Conservation (phyloP, 1,284 basidiomycete species). For the Cystobasidium sp. region DNA sequence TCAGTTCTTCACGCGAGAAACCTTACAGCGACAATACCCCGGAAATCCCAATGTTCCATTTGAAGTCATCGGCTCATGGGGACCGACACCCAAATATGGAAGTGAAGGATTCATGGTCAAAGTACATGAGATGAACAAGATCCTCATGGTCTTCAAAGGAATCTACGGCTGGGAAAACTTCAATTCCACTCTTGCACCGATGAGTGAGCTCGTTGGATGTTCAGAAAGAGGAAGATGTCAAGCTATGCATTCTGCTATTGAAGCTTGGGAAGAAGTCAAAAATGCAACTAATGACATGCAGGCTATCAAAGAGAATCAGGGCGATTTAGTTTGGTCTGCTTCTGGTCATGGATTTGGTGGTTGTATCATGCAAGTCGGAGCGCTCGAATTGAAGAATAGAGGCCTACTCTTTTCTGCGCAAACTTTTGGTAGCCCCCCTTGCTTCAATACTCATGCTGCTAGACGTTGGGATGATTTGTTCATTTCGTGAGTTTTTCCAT, state of each 20-base stretch:
- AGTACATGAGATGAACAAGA: conserved; percentile 37
- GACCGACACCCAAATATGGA: conserved; percentile 32
- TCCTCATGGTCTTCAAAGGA: conserved; percentile 41
- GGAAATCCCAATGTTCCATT: conserved; percentile 40
- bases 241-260: conserved; percentile 22
- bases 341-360: conserved; percentile 45
- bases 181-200: conserved; percentile 41
- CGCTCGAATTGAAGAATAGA: conserved; percentile 40
- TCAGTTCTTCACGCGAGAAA: conserved; percentile 34
- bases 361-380: conserved; percentile 44
- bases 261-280: conserved; percentile 45
- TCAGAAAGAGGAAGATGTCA: conserved; percentile 38
- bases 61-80: conserved; percentile 38
- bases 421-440: conserved; percentile 43
- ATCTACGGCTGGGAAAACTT: conserved; percentile 45
- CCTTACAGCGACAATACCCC: conserved; percentile 42
- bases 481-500: background rate
- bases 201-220: conserved; percentile 30
- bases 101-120: conserved; percentile 41
- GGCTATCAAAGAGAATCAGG: conserved; percentile 27
- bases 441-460: conserved; percentile 38
- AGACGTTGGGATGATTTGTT: conserved; percentile 35
- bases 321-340: conserved; percentile 30
- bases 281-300: conserved; percentile 39
- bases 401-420: conserved; percentile 31